phyloP scores from a whole-genome alignment of 225 moss, liverwort and hornwort species.

The Neckera pumila region DNA sequence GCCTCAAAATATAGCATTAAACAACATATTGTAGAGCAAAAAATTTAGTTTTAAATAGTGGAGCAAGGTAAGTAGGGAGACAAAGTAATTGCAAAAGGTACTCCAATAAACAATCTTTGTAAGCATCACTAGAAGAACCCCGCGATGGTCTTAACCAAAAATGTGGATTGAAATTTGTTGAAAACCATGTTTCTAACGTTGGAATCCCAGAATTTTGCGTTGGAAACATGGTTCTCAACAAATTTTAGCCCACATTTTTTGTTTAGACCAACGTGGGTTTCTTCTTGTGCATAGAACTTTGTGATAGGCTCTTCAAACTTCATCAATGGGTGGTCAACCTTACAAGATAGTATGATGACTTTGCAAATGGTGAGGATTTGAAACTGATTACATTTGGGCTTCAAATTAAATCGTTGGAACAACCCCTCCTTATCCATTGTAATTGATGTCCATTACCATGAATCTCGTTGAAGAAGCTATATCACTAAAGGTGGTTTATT shows the following conservation, averaged over 20 bases:
- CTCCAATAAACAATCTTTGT: no score
- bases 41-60: rapidly evolving
- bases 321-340: rapidly evolving
- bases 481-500: background rate
- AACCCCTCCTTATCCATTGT: rapidly evolving
- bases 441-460: background rate
- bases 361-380: rapidly evolving
- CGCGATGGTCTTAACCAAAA: no score
- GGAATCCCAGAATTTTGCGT: no score
- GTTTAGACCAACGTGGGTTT: no score
- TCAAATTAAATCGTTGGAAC: background rate
- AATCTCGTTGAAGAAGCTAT: rapidly evolving
- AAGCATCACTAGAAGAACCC: no score
- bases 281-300: rapidly evolving
- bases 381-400: rapidly evolving
- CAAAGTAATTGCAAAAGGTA: background rate
- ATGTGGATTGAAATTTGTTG: no score
- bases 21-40: background rate
- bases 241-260: no score
- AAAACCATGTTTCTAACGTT: no score
- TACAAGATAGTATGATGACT: rapidly evolving
- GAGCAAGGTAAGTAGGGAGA: background rate
- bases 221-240: no score
- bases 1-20: no score
- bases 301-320: background rate